Evolutionary conservation across 2,329 filamentous ascomycete genomes (phyloP).

Genomic region (Colletotrichum sp.): DNA sequence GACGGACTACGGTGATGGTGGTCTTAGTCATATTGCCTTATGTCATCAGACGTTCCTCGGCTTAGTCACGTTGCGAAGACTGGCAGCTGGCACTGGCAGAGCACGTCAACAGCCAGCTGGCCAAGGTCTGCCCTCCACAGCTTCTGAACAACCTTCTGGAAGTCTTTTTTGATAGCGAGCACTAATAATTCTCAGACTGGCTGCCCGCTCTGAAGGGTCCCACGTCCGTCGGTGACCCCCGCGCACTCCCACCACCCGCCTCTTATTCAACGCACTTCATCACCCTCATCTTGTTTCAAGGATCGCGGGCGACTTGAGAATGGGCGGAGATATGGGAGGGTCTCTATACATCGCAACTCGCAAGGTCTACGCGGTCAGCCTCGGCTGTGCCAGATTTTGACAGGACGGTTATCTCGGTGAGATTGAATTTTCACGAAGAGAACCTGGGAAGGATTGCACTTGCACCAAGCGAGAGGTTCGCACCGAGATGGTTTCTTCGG

Average conservation of each 20-base stretch:
- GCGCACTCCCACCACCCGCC: background rate
- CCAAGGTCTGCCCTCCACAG: background rate
- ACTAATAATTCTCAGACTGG: background rate
- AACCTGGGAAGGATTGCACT: background rate
- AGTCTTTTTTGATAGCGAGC: background rate
- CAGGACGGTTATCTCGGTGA: background rate
- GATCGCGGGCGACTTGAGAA: background rate
- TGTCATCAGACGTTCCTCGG: background rate
- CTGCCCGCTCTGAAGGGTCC: background rate
- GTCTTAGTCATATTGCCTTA: background rate
- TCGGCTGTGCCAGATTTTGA: background rate
- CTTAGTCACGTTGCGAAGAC: too few relatives aligned
- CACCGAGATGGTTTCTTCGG: background rate
- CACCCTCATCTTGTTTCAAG: constrained; percentile 11
- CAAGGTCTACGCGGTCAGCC: background rate
- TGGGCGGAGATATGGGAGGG: background rate
- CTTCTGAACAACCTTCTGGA: background rate
- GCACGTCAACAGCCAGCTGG: background rate
- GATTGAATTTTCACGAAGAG: background rate
- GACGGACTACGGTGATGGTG: background rate
- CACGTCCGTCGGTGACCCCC: background rate
- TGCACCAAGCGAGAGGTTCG: background rate
- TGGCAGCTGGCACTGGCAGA: too few relatives aligned
- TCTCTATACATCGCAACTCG: background rate
- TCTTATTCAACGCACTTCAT: background rate